Base-by-base conservation (phyloP, 2,329 filamentous ascomycete genomes). In the Diplodia seriata region DNA sequence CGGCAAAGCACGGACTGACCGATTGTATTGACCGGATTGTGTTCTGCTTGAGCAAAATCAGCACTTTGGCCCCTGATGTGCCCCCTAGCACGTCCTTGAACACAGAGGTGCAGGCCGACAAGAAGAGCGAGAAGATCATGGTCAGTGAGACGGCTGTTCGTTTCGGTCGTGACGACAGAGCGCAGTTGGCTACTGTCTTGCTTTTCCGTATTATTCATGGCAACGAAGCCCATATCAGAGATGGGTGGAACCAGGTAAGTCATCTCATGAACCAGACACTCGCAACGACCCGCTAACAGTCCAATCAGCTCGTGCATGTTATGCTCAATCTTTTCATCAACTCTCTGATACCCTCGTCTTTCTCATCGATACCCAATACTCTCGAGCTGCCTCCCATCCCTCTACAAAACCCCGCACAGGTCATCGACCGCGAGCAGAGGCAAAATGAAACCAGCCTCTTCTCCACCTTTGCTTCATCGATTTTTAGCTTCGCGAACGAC, bases 401-500 rank as follows among this genome's bases (percentile, higher is more conserved):
- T 3, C 83, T 98, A 57, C 94, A 97, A 74, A 92, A 89, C 14
- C 94, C 95, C 1, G 95, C 93, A 11, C 94, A 97, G 76, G 88
- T 98, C 59, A 94, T 99, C 71, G 95, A 98, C 76, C 89, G 94
- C 68, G 93, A 90, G 68, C 85, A 91, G 51, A 91, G 92, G 71
- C 84, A 89, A 40, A 87, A 85, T 68, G 95, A 99, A 33, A 89
- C 89, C 2, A 93, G 95, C 6, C 87, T 99, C 61, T 93, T 99
- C 77, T 97, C 94, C 4, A 93, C 94, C 0, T 92, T 99, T 74
- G 96, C 94, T 0, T 97, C 92, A 5, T 99, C 98, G 75, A 93
- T 99, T 38, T 97, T 94, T n/a, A 98, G 94, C 78, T 98, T 99
- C 77, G 95, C 96, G 51, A 96, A 95, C 12, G 95, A 98, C 78